Base-by-base conservation (phyloP, 176 grass and related monocot species). In the Ampelocalamus luodianensis region DNA sequence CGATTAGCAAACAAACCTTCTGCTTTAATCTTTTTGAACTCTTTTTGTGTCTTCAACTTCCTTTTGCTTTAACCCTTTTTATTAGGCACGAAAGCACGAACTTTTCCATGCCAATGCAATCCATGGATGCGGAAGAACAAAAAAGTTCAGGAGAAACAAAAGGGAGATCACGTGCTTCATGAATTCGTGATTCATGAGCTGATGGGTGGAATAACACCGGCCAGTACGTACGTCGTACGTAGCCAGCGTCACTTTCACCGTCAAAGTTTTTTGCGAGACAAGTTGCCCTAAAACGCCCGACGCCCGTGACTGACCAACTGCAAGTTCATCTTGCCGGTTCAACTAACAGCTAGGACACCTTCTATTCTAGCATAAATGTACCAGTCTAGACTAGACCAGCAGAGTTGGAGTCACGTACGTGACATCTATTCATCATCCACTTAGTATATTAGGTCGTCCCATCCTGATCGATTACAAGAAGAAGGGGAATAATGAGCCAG, bases 11-110 rank as follows among this genome's bases (percentile, higher is more conserved):
- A 24, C 18, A 59, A 74, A 74, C 58, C 12, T 3, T 72, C 73
- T 58, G 23, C 6, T 45, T 8, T 39, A 59, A 17, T 20, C 71
- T 43, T 32, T 10, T 45, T 20, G 39, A 59, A 16, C 10, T 45
- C 15, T 36, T 24, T 29, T 3, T 56, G 69, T 65, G 37, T 74
- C 62, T 40, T 40, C 13, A 56, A 24, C 16, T 15, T 7, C 9
- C 23, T 24, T 56, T n/a, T 34, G 20, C 76, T 90, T 86, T 87
- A 69, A 44, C 50, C 23, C 66, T 67, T 84, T 84, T 75, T 45
- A 80, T 80, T 84, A 80, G 85, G 89, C 85, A 11, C n/a, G 36
- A 54, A 54, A 67, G 48, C 80, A 79, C 51, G 62, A 61, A 62
- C 53, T 60, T 37, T 80, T 75, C 14, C 32, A 38, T 14, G 69